phyloP scores from a whole-genome alignment of 2,329 filamentous ascomycete species.

The Apiospora saccharicola region DNA sequence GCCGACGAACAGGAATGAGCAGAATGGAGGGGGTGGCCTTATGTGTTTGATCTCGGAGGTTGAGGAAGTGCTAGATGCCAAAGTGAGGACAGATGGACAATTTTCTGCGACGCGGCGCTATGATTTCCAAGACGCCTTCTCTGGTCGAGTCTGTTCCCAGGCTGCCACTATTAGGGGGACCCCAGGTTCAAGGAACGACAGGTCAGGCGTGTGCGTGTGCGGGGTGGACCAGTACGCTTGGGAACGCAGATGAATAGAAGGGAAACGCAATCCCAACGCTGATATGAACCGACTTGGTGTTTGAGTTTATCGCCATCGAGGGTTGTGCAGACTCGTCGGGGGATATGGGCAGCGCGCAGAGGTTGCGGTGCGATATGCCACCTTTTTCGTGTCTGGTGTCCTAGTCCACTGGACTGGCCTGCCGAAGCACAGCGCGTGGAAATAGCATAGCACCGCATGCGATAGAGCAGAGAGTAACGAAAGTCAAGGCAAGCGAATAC shows the following conservation, averaged over 20 bases:
- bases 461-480: neutral
- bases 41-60: neutral
- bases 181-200: conserved; percentile 18
- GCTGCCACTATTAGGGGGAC: conserved; percentile 25
- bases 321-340: conserved; percentile 17
- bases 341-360: conserved; percentile 12
- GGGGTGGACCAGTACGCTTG: conserved; percentile 8
- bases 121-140: conserved; percentile 25
- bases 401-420: conserved; percentile 19
- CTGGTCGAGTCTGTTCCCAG: conserved; percentile 24
- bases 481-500: conserved; percentile 3
- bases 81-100: conserved; percentile 29
- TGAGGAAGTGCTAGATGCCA: conserved; percentile 17
- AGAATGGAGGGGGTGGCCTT: neutral
- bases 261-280: neutral
- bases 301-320: conserved; percentile 1
- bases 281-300: conserved; percentile 13
- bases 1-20: neutral
- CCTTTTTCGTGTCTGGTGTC: conserved; percentile 12
- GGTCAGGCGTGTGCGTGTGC: conserved; percentile 22
- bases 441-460: conserved; percentile 2
- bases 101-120: conserved; percentile 25
- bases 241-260: conserved; percentile 7
- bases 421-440: conserved; percentile 19
- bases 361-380: conserved; percentile 10